A percentile compares a stretch with the other conserved stretches of the same genome.
Evolutionary conservation across 139 green algal genomes (phyloP).

Genomic region (Coccomyxa sp.): DNA sequence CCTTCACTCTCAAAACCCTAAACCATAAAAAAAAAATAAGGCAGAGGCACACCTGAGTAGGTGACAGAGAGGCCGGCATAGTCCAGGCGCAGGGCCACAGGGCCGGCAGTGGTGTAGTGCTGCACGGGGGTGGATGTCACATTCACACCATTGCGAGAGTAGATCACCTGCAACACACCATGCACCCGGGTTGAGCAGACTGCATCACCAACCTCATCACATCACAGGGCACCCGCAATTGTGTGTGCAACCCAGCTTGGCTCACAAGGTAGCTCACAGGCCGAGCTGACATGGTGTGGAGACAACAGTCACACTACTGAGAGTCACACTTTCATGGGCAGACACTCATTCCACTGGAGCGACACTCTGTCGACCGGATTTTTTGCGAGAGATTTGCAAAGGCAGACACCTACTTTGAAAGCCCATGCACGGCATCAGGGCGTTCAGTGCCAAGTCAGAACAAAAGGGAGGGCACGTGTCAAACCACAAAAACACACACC

Average conservation of each 20-base stretch:
- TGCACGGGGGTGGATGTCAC: conserved; percentile 33
- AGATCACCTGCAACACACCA: conserved; percentile 13
- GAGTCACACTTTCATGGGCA: too few relatives aligned
- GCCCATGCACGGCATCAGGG: background rate
- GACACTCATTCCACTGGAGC: background rate
- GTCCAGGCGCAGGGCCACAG: conserved; percentile 32
- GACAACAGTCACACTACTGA: too few relatives aligned
- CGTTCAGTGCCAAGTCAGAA: background rate
- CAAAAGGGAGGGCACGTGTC: background rate
- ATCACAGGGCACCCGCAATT: too few relatives aligned
- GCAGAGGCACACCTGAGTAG: conserved; percentile 20
- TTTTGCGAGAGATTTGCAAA: background rate
- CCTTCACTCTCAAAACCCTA: too few relatives aligned
- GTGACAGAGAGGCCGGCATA: conserved; percentile 38
- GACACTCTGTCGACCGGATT: background rate
- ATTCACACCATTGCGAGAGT: conserved; percentile 25
- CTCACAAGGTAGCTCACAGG: too few relatives aligned
- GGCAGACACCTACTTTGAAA: background rate
- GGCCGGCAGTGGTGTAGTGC: conserved; percentile 35
- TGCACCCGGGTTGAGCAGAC: too few relatives aligned
- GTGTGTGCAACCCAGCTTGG: too few relatives aligned
- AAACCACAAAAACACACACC: conserved; percentile 1
- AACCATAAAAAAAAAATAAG: too few relatives aligned
- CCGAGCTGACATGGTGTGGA: too few relatives aligned
- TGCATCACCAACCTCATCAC: too few relatives aligned